Percentiles rank a stretch among this genome's conserved stretches.
These are phyloP conservation scores for Sporothrix brunneoviolacea DNA, from an alignment of 2,329 filamentous ascomycete genomes.

Conservation along the genomic window DNA sequence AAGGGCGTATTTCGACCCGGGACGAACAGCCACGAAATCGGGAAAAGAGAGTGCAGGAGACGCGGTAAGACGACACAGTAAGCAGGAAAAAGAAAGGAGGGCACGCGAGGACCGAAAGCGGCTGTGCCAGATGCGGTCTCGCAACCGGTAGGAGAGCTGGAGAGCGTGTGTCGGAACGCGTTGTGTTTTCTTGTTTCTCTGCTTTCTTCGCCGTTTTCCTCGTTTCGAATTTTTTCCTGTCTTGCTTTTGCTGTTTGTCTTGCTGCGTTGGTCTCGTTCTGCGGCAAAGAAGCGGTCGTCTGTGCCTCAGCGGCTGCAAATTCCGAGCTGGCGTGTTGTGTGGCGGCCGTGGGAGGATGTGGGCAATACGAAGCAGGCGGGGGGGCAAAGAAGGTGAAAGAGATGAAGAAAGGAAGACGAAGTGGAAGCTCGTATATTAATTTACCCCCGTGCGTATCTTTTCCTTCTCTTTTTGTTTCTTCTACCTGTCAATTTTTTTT, in stretches of 20 bases:
- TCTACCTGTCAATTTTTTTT: neutral
- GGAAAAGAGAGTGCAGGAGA: neutral
- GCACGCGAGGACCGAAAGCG: neutral
- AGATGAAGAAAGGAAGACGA: neutral
- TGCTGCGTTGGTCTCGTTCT: no score
- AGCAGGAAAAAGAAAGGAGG: neutral
- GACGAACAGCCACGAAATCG: no score
- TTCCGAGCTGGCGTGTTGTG: no score
- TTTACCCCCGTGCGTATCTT: no score
- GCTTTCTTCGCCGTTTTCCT: no score
- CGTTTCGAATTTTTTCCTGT: no score
- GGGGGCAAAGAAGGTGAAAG: neutral
- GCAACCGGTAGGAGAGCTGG: neutral
- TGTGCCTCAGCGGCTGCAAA: no score
- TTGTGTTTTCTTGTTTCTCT: no score
- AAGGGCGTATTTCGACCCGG: no score
- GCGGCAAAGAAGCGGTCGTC: no score
- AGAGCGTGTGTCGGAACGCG: neutral
- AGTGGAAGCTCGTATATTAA: conserved; percentile 4
- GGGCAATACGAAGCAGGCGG: conserved; percentile 2
- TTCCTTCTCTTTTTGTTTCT: neutral
- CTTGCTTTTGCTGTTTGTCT: no score
- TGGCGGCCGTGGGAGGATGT: neutral
- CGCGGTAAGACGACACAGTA: neutral
- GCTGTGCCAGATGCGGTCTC: neutral